Evolutionary conservation across 2,329 filamentous ascomycete genomes (phyloP).

Genomic region (Botrytis sinoallii): DNA sequence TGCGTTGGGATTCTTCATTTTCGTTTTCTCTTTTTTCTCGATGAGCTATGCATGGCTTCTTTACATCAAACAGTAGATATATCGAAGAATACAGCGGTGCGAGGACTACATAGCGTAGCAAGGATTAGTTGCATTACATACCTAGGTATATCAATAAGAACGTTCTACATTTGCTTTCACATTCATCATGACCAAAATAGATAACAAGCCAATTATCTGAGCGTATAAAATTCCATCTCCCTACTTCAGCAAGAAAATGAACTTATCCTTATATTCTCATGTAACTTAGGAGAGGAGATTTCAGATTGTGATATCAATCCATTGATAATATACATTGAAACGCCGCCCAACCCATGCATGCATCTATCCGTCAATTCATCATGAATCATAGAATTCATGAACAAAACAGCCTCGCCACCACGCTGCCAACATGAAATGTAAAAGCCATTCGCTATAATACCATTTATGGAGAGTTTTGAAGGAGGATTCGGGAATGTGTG

Average conservation of each 20-base stretch:
- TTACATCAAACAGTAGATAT: not conserved
- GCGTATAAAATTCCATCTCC: not conserved
- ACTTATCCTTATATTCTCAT: not conserved
- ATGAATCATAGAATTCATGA: conserved; percentile 3
- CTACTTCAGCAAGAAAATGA: not conserved
- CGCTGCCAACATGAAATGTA: conserved; percentile 2
- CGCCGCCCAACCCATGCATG: not conserved
- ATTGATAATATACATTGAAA: conserved; percentile 9
- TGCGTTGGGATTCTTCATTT: not conserved
- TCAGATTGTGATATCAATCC: conserved; percentile 12
- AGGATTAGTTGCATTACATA: not conserved
- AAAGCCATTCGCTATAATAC: conserved; percentile 14
- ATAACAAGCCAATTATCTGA: not conserved
- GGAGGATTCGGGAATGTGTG: not conserved
- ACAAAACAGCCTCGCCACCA: conserved; percentile 5
- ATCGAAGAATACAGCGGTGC: not conserved
- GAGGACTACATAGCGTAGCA: not conserved
- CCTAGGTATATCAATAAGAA: not conserved
- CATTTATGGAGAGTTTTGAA: not conserved
- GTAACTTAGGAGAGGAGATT: not conserved
- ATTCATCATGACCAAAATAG: not conserved
- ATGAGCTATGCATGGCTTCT: not conserved
- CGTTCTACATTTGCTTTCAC: not conserved
- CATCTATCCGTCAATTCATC: conserved; percentile 8
- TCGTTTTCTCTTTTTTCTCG: not conserved